phyloP scores from a whole-genome alignment of 441 rosid genomes.

The Arabidopsis lyrata region DNA sequence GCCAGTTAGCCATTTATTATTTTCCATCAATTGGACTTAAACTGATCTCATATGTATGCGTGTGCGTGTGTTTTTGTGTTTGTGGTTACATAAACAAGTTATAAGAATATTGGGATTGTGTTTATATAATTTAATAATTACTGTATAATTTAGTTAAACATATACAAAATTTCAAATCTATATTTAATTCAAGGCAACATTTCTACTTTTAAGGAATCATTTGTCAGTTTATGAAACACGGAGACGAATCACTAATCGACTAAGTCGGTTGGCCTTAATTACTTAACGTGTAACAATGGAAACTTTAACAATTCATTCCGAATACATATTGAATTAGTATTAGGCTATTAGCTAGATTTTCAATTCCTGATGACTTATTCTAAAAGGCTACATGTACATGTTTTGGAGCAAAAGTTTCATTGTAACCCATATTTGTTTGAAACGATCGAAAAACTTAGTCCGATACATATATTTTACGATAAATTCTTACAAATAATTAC shows the following conservation, averaged over 20 bases:
- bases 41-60: slow-evolving; percentile 39
- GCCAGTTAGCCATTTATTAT: slow-evolving; percentile 28
- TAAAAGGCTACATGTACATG: not conserved
- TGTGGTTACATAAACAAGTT: slow-evolving; percentile 44
- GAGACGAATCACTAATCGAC: slow-evolving; percentile 29
- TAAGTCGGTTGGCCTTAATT: slow-evolving; percentile 28
- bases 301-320: not conserved
- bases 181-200: slow-evolving; percentile 31
- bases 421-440: not conserved
- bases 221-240: slow-evolving; percentile 39
- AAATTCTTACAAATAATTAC: not conserved
- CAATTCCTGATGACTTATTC: slow-evolving; percentile 1
- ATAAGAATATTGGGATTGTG: slow-evolving; percentile 45
- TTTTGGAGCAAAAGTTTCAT: slow-evolving; percentile 1
- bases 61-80: slow-evolving; percentile 38
- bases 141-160: slow-evolving; percentile 3
- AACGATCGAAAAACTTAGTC: not conserved
- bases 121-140: slow-evolving; percentile 26
- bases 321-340: not conserved
- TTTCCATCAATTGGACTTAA: slow-evolving; percentile 21
- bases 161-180: not conserved
- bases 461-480: not conserved
- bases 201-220: slow-evolving; percentile 43
- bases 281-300: slow-evolving; percentile 23
- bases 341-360: slow-evolving; percentile 27